A percentile compares a stretch with the other conserved stretches of the same genome.
Evolutionary conservation across 169 alveolate species (phyloP).

Genomic region (Plasmodium malariae): DNA sequence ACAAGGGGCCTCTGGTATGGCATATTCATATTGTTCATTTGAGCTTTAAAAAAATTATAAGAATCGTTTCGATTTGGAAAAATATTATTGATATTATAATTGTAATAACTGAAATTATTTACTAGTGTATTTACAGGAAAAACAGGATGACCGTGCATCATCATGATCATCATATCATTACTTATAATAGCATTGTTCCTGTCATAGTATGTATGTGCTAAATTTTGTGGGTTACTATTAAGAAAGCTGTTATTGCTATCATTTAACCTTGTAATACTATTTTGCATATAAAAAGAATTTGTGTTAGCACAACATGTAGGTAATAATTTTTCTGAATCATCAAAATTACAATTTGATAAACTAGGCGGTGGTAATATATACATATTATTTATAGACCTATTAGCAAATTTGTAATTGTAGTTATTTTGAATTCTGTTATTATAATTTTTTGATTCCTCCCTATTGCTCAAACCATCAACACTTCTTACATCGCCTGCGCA

Average conservation of each 20-base stretch:
- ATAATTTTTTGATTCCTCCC: slow-evolving; percentile 2
- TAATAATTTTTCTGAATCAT: background rate
- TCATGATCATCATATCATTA: background rate
- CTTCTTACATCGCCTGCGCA: background rate
- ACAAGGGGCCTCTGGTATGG: slow-evolving; percentile 6
- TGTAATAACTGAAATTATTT: slow-evolving; percentile 19
- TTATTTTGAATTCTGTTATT: background rate
- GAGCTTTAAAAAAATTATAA: slow-evolving; percentile 14
- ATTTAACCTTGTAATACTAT: background rate
- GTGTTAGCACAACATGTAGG: background rate
- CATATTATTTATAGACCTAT: background rate
- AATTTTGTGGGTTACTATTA: background rate
- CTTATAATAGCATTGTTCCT: background rate
- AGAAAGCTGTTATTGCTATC: background rate
- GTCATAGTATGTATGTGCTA: background rate
- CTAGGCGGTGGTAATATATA: background rate
- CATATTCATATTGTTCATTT: slow-evolving; percentile 21
- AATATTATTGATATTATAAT: slow-evolving; percentile 5
- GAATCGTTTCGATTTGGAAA: slow-evolving; percentile 10
- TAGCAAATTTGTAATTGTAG: background rate
- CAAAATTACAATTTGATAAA: slow-evolving; percentile 13
- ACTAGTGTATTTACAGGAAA: slow-evolving; percentile 20
- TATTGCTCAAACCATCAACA: background rate
- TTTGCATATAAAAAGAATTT: slow-evolving; percentile 12
- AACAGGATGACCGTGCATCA: background rate